phyloP scores from a whole-genome alignment of 257 asterid species.

The Handroanthus guayacan region DNA sequence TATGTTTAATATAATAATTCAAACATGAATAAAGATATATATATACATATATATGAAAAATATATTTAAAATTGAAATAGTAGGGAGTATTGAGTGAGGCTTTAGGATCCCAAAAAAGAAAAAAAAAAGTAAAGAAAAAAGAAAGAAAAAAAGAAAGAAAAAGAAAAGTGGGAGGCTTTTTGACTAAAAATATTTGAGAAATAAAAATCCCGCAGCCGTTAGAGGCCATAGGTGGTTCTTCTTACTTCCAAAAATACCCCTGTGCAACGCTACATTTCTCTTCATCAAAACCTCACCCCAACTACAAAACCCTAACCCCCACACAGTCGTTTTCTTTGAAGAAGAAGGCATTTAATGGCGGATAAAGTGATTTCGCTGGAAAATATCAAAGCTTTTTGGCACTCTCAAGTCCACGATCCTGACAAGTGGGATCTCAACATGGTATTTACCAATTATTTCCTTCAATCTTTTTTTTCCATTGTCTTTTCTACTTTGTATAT shows the following conservation, averaged over 20 bases:
- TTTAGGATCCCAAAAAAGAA: too few relatives aligned
- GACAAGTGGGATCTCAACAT: slow-evolving; percentile 77
- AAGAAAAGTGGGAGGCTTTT: too few relatives aligned
- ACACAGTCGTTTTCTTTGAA: slow-evolving; percentile 9
- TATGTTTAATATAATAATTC: too few relatives aligned
- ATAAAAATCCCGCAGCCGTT: too few relatives aligned
- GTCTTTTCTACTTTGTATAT: not conserved
- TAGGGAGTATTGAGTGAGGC: too few relatives aligned
- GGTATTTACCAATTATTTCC: slow-evolving; percentile 47
- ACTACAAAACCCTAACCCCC: slow-evolving; percentile 44
- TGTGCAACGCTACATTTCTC: not conserved
- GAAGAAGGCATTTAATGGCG: slow-evolving; percentile 55
- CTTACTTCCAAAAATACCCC: not conserved
- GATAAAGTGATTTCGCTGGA: slow-evolving; percentile 58
- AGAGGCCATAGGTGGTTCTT: not conserved
- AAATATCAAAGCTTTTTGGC: slow-evolving; percentile 71
- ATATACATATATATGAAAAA: too few relatives aligned
- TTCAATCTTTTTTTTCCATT: not conserved
- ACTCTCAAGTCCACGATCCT: slow-evolving; percentile 83
- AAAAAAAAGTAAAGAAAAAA: too few relatives aligned
- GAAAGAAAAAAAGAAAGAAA: too few relatives aligned
- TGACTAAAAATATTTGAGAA: too few relatives aligned
- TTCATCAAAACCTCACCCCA: slow-evolving; percentile 34
- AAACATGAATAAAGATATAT: too few relatives aligned
- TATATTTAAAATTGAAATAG: too few relatives aligned